phyloP scores from a whole-genome alignment of 306 rosid genomes.

The Myrica gale region DNA sequence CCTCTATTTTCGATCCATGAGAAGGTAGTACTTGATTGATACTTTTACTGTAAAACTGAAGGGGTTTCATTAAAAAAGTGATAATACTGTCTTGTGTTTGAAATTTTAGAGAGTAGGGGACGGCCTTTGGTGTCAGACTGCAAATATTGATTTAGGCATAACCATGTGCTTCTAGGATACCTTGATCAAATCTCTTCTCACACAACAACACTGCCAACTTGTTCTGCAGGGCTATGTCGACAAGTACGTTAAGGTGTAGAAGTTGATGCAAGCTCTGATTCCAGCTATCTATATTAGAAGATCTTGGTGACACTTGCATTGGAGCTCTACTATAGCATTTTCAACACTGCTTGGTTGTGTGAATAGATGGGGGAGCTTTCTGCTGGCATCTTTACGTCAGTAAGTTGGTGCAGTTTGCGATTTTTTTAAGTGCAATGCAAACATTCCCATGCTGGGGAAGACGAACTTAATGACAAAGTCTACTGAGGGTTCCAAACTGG shows the following conservation, averaged over 20 bases:
- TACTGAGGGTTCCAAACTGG: slow-evolving; percentile 28
- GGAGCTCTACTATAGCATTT: slow-evolving; percentile 8
- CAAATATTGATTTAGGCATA: slow-evolving; percentile 6
- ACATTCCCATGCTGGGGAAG: slow-evolving; percentile 7
- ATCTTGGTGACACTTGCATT: neutral
- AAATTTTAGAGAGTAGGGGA: neutral
- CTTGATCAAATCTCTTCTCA: neutral
- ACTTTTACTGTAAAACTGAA: neutral
- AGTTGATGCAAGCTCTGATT: slow-evolving; percentile 8
- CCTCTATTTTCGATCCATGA: no score
- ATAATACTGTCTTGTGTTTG: neutral
- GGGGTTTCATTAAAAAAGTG: neutral
- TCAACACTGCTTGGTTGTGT: neutral
- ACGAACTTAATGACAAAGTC: slow-evolving; percentile 22
- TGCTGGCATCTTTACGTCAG: slow-evolving; percentile 2
- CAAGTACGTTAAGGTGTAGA: slow-evolving; percentile 65
- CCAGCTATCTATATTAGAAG: slow-evolving; percentile 1
- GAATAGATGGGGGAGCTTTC: slow-evolving; percentile 24
- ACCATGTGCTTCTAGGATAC: neutral
- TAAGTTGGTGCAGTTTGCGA: slow-evolving; percentile 25
- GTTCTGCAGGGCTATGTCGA: slow-evolving; percentile 80
- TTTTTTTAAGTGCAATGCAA: slow-evolving; percentile 11
- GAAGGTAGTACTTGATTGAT: neutral
- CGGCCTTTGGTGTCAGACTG: neutral
- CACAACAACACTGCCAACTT: slow-evolving; percentile 10